Conservation (phyloP, 2,329 filamentous ascomycete genomes). For the Pseudogymnoascus sp. region DNA sequence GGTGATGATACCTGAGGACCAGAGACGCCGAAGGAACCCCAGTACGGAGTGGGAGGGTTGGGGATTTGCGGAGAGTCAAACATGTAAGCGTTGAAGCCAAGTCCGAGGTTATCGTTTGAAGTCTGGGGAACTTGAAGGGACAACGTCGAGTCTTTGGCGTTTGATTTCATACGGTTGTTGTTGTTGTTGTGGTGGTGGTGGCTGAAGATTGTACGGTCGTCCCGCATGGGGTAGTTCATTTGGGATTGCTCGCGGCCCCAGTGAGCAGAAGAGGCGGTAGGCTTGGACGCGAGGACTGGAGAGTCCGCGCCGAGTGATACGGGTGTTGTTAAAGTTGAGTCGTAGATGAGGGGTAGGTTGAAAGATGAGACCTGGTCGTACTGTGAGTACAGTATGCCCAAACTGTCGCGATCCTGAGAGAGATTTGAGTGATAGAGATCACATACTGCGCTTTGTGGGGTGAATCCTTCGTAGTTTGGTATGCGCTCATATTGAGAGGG, state of each 20-base stretch:
- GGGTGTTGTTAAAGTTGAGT: conserved; percentile 21
- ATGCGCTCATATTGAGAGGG: background rate
- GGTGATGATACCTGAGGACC: conserved; percentile 11
- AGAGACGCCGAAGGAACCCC: conserved; percentile 21
- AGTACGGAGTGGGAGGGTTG: conserved; percentile 15
- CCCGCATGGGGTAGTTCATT: background rate
- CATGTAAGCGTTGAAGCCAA: background rate
- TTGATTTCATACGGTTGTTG: background rate
- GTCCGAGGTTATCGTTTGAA: background rate
- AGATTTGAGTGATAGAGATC: background rate
- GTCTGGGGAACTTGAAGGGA: background rate
- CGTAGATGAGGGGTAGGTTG: conserved; percentile 21
- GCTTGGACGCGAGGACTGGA: conserved; percentile 6
- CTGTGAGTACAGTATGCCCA: background rate
- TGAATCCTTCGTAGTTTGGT: background rate
- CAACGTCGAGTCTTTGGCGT: background rate
- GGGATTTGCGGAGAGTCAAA: background rate
- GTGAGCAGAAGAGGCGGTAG: background rate
- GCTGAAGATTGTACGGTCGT: background rate
- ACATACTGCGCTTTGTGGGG: background rate
- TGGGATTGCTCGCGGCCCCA: background rate
- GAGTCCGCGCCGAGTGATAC: conserved; percentile 20
- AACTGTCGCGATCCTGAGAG: background rate
- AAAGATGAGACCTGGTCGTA: background rate
- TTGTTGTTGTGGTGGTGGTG: background rate